Evolutionary conservation across 805 yeast species (phyloP), one percentile per base, ranked within the genome.

Genomic region (Lipomyces oligophaga): DNA sequence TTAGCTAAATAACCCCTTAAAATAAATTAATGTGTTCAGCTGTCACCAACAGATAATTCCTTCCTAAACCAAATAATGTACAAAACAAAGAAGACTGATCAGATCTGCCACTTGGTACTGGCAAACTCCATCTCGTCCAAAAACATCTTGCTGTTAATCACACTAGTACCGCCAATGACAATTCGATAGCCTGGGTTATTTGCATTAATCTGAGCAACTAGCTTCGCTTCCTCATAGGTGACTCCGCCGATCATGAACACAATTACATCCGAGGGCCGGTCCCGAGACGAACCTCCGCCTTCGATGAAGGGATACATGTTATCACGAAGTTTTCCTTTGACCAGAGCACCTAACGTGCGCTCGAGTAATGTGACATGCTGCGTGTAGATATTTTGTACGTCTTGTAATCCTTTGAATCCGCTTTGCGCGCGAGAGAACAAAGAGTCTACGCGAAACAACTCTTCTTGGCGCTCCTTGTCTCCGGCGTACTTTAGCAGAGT

Each of bases 151-250:
- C 84, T 74, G 48, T 73, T 78, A 32, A 74, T 59, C 3, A 81
- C 67, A n/a, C 74, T 65, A 1, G 87, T 80, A 25, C 96, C 88
- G 6, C 98, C 98, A n/a, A 89, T 67, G 1, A 87, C 73, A 13
- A 85, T 70, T 54, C 86, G 77, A 36, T 84, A 72, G 7, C 77
- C 78, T 28, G 75, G 76, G 5, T 60, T 54, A 20, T 77, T 69
- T 24, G 67, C 67, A 60, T 83, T 81, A 53, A 88, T 71, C 51
- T 87, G 85, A 44, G 83, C 79, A 3, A 89, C 79, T 20, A 88
- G 67, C 52, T 96, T 76, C 0, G 95, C 85, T 63, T 93, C 99
- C 64, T 90, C 97, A 62, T 79, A 87, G 1, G 97, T 90, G 1
- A 77, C 83, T 13, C 98, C 98, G 4, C 97, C 97, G 41, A 86